A percentile compares a stretch with the other conserved stretches of the same genome.
phyloP scores from a whole-genome alignment of 139 green algal species.

The Chlamydomonas incerta region DNA sequence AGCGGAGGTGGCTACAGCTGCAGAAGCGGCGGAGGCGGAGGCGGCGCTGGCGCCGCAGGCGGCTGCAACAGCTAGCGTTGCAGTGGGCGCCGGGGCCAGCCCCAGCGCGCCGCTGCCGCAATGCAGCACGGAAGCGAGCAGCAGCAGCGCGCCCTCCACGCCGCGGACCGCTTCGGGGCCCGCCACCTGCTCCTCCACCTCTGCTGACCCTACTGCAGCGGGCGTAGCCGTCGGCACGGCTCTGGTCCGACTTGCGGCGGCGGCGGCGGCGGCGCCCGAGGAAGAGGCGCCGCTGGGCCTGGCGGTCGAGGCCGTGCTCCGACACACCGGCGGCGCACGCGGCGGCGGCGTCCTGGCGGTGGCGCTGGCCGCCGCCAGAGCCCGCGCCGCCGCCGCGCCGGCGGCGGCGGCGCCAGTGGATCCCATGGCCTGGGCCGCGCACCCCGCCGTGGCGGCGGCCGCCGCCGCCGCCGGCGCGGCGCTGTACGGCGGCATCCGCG shows the following conservation, averaged over 20 bases:
- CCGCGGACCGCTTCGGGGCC: too few relatives aligned
- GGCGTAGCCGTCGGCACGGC: background rate
- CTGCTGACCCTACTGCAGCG: background rate
- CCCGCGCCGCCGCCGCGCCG: background rate
- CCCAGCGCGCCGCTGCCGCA: too few relatives aligned
- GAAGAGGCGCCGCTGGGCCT: background rate
- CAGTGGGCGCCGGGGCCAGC: too few relatives aligned
- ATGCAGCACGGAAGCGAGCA: too few relatives aligned
- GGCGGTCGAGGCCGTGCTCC: too few relatives aligned
- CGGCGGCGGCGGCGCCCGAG: background rate
- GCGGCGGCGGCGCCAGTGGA: background rate
- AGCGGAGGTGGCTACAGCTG: too few relatives aligned
- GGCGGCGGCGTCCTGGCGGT: too few relatives aligned
- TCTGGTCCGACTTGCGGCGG: background rate
- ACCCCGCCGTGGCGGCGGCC: background rate
- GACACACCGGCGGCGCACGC: too few relatives aligned
- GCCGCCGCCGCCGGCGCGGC: background rate
- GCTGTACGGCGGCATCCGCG: conserved; percentile 7
- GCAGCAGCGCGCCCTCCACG: background rate
- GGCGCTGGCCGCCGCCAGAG: too few relatives aligned
- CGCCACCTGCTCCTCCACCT: too few relatives aligned
- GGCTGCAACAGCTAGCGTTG: background rate
- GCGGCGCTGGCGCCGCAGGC: background rate
- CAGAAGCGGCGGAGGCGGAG: background rate
- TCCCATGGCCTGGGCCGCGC: background rate